Conservation (phyloP, 140 eudicot genomes). For the Cichorium intybus region DNA sequence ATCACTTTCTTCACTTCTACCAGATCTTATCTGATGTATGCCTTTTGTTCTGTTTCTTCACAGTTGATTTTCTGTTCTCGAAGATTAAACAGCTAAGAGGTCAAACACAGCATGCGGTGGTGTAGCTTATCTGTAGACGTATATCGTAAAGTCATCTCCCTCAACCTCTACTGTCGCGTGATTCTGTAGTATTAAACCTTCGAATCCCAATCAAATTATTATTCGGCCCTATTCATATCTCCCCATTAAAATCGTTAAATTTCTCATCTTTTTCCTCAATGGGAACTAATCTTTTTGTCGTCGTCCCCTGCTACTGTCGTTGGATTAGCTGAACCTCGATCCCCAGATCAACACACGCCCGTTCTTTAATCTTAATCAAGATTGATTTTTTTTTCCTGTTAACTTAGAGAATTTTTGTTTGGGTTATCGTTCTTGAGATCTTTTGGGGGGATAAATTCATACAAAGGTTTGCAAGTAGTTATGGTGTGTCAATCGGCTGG, state of each 20-base stretch:
- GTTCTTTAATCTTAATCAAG: conserved; percentile 4
- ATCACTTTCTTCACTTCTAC: neutral
- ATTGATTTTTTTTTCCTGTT: neutral
- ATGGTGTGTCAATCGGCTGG: conserved; percentile 92
- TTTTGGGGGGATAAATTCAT: conserved; percentile 23
- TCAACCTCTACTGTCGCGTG: conserved; percentile 71
- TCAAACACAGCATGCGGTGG: conserved; percentile 66
- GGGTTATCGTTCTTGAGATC: conserved; percentile 16
- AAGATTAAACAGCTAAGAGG: conserved; percentile 3
- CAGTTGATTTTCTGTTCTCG: neutral
- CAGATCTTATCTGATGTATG: neutral
- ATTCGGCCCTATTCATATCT: neutral
- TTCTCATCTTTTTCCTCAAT: conserved; percentile 38
- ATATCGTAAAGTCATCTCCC: conserved; percentile 57
- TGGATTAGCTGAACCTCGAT: conserved; percentile 52
- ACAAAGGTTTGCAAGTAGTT: conserved; percentile 49
- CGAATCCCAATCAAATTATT: neutral
- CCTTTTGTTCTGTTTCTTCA: conserved; percentile 8
- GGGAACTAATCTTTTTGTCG: conserved; percentile 73
- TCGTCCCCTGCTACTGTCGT: conserved; percentile 69
- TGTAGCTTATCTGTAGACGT: conserved; percentile 70
- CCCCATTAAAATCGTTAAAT: conserved; percentile 1
- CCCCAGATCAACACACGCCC: neutral
- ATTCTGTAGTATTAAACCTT: conserved; percentile 47
- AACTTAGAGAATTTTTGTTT: neutral